Base-by-base conservation (phyloP, 495 filamentous ascomycete species). In the Penicillium nucicola region DNA sequence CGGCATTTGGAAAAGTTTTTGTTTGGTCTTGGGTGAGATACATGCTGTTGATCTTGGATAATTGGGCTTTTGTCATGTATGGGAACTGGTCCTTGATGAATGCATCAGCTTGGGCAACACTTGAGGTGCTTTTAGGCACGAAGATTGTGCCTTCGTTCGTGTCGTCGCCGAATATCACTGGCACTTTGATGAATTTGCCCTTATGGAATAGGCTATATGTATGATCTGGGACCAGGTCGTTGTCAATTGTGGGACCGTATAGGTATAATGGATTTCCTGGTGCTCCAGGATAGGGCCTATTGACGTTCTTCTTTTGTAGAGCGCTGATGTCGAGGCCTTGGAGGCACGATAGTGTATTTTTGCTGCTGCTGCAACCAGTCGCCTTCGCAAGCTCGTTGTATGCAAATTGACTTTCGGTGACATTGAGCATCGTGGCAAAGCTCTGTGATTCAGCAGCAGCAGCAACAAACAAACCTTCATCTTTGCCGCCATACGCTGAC, bases 91-190 rank as follows among this genome's bases (percentile, higher is more conserved):
- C 67, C 40, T 71, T 66, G 30, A 92, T 60, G 61, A 88, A 92
- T 9, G 45, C 53, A 20, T 76, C 65, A 25, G 70, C 71, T 9
- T 73, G 65, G 42, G 78, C 66, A 13, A 77, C 52, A 25, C 67
- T 78, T 13, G 68, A 62, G n/a, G 74, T 72, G 36, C 55, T 64
- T 17, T 50, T 57, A 0, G 87, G 83, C 0, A 80, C 78, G 58
- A 89, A 89, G 3, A 74, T 69, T 0, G 80, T 83, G 37, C 86
- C 86, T 66, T 87, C 86, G 61, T 92, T 84, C 30, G 85, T 85
- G 58, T 78, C 80, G 50, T 87, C 83, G 47, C 87, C 87, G 52
- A 81, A 84, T 20, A 92, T 86, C 10, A 81, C 75, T 3, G 88
- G 87, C 6, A 90, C 77, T 52, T 79, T 82, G 65, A 86, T 69